Conservation (phyloP, 176 grass and related monocot species). For the Pontederia paniculata region DNA sequence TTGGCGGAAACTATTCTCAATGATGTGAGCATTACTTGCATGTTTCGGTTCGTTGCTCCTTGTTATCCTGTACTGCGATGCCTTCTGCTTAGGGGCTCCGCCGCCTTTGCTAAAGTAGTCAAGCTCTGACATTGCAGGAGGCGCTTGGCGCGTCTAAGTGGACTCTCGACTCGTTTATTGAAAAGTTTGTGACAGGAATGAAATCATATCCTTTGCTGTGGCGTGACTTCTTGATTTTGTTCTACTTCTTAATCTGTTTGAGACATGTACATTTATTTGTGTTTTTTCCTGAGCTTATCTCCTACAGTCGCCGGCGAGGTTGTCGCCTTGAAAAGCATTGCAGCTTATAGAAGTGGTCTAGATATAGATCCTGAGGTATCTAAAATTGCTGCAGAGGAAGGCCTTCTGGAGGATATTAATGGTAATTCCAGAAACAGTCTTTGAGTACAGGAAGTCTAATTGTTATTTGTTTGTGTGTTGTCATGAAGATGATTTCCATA, state of each 20-base stretch:
- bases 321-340: constrained; percentile 87
- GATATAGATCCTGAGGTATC: constrained; percentile 64
- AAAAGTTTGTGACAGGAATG: constrained; percentile 51
- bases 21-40: constrained; percentile 45
- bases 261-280: constrained; percentile 5
- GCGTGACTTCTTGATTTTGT: constrained; percentile 4
- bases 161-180: constrained; percentile 69
- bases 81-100: not conserved
- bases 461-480: no score
- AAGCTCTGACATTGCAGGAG: constrained; percentile 41
- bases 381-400: constrained; percentile 70
- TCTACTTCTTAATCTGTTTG: not conserved
- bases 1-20: constrained; percentile 89
- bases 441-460: no score
- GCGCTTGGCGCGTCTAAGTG: constrained; percentile 50
- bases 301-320: constrained; percentile 56
- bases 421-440: constrained; percentile 23
- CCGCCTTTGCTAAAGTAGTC: not conserved
- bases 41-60: not conserved
- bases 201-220: constrained; percentile 81
- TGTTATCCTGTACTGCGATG: not conserved
- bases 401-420: constrained; percentile 53
- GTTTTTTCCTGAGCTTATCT: constrained; percentile 35
- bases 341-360: constrained; percentile 85
- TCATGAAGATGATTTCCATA: not conserved